Evolutionary conservation across 2,329 filamentous ascomycete genomes (phyloP).

Genomic region (Diaporthe destruens): DNA sequence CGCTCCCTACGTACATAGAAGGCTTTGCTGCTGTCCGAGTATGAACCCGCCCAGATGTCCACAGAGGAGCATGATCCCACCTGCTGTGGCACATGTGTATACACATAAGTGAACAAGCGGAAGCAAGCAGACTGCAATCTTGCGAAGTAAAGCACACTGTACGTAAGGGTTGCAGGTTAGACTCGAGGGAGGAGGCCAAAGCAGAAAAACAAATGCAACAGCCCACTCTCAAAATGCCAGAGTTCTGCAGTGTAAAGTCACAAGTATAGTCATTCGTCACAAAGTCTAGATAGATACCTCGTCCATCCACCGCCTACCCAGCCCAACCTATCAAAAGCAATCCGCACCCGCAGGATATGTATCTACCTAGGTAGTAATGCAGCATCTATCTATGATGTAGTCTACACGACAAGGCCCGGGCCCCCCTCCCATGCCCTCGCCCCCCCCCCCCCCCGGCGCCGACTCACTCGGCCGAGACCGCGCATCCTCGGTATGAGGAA

Average conservation of each 20-base stretch:
- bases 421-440: neutral
- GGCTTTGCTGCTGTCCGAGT: neutral
- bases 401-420: neutral
- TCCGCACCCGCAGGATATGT: neutral
- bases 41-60: neutral
- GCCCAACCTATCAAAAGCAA: neutral
- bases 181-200: neutral
- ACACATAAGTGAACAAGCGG: neutral
- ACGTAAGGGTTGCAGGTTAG: neutral
- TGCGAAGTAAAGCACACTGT: neutral
- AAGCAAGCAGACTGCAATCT: neutral
- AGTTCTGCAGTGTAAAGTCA: no score
- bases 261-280: neutral
- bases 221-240: neutral
- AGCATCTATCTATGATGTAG: neutral
- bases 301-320: neutral
- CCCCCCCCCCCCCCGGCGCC: neutral
- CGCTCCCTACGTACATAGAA: neutral
- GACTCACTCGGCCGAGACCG: neutral
- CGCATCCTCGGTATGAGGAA: neutral
- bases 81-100: neutral
- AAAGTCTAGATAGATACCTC: no score
- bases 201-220: neutral
- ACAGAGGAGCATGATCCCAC: neutral
- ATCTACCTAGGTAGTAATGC: neutral